Base-by-base conservation (phyloP, 805 yeast genomes). In the Scheffersomyces amazonensis region DNA sequence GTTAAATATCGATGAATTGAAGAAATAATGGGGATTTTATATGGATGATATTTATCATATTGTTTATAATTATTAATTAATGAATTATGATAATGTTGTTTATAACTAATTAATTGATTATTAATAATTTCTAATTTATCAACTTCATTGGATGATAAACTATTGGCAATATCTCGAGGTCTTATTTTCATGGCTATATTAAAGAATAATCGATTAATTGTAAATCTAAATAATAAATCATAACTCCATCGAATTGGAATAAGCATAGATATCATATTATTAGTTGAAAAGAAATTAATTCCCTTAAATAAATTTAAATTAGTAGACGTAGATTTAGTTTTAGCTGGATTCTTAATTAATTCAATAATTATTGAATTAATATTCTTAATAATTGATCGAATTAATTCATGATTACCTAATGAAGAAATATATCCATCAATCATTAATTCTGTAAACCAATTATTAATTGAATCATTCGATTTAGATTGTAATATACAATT, bases 221-320 rank as follows among this genome's bases (percentile, higher is more conserved):
- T 58, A 19, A 63, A 32, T 11, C 68, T 46, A 42, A 53, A 63
- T 16, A 59, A 27, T 8, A 65, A 20, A 41, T 64, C 71, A 40
- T 69, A 69, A 9, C 45, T 39, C 66, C 71, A 64, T 29, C 74
- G 48, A 6, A 50, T 36, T 0, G 73, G 73, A 5, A 65, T 47
- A 23, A 66, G 34, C 44, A 62, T 35, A 2, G 65, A 63, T 9
- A 68, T 52, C 56, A 69, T 48, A 35, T 56, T 58, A 25, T 50
- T 46, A 1, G 63, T 47, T 32, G 57, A 52, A 60, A 61, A 56
- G 32, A 62, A 51, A 40, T 58, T 50, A 17, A 67, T 46, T 10
- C 56, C 57, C 11, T 43, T 46, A 28, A 57, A 39, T 2, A 51
- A 11, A 18, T 46, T 11, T 35, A 33, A 11, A 34, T 21, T 9